Percentiles rank a stretch among this genome's conserved stretches.
phyloP scores from a whole-genome alignment of 2,329 filamentous ascomycete species.

The Neonectria magnoliae region DNA sequence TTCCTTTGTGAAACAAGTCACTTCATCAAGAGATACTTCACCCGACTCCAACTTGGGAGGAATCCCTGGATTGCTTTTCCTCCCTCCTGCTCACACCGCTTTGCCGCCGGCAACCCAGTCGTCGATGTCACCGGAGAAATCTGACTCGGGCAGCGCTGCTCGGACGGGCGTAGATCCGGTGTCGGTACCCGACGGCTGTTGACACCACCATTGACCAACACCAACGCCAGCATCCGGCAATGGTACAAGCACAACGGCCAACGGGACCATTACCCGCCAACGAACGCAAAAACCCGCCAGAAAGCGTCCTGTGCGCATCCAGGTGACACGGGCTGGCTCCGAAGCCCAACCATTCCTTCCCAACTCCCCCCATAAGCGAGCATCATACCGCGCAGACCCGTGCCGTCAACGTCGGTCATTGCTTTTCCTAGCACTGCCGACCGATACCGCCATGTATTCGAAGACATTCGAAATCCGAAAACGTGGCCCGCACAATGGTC shows the following conservation, averaged over 20 bases:
- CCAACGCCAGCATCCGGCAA: conserved; percentile 27
- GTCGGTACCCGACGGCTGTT: conserved; percentile 26
- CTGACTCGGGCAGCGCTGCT: conserved; percentile 16
- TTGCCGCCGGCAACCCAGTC: conserved; percentile 11
- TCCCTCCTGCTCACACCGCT: conserved; percentile 1
- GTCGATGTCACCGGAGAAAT: conserved; percentile 23
- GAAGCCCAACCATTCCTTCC: conserved; percentile 29
- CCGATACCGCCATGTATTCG: conserved; percentile 27
- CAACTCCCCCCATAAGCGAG: conserved; percentile 26
- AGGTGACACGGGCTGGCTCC: conserved; percentile 29
- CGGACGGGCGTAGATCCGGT: conserved; percentile 17
- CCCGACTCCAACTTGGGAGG: background rate
- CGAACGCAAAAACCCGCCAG: conserved; percentile 7
- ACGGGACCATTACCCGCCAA: conserved; percentile 20
- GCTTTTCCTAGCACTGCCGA: conserved; percentile 21
- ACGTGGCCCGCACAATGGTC: conserved; percentile 27
- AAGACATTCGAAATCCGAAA: conserved; percentile 5
- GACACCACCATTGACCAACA: conserved; percentile 27
- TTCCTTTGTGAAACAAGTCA: background rate
- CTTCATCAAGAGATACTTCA: background rate
- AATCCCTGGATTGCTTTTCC: background rate
- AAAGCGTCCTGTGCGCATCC: conserved; percentile 20
- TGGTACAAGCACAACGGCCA: conserved; percentile 22
- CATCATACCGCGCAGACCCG: conserved; percentile 12
- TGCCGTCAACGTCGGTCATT: background rate